These are phyloP conservation scores for Iberis pinnata DNA, from an alignment of 345 rosid species.

Conservation along the genomic window DNA sequence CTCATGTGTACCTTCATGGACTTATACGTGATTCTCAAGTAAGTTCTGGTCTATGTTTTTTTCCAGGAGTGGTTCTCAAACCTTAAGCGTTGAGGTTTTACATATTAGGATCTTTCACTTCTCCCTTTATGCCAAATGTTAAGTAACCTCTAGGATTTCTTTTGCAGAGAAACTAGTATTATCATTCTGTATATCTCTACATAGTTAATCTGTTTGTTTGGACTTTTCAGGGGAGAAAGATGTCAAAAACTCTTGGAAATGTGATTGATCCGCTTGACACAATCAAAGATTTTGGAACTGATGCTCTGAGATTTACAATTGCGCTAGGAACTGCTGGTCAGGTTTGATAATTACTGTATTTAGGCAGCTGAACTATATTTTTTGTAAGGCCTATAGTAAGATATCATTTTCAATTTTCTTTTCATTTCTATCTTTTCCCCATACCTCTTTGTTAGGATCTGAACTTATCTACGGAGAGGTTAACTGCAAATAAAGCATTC, in stretches of 20 bases:
- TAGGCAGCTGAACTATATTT: conserved; percentile 8
- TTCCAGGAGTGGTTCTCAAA: background rate
- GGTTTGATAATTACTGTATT: conserved; percentile 43
- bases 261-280: conserved; percentile 93
- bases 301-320: conserved; percentile 85
- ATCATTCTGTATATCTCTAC: conserved; percentile 8
- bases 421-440: conserved; percentile 22
- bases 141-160: conserved; percentile 1
- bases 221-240: conserved; percentile 75
- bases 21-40: conserved; percentile 90
- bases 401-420: conserved; percentile 14
- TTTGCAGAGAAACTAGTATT: conserved; percentile 3
- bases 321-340: conserved; percentile 98
- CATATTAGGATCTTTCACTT: background rate
- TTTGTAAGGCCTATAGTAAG: conserved; percentile 13
- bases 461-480: conserved; percentile 84
- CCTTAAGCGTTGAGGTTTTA: background rate
- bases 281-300: conserved; percentile 88
- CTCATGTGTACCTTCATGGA: conserved; percentile 87
- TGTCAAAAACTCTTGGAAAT: conserved; percentile 91
- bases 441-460: conserved; percentile 57
- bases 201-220: conserved; percentile 7
- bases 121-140: conserved; percentile 2
- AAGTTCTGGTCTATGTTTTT: conserved; percentile 21
- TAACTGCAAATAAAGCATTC: conserved; percentile 91